Evolutionary conservation across 2,329 filamentous ascomycete species (phyloP), one percentile per base, ranked within the genome.

Genomic region (Xylaria sp.): DNA sequence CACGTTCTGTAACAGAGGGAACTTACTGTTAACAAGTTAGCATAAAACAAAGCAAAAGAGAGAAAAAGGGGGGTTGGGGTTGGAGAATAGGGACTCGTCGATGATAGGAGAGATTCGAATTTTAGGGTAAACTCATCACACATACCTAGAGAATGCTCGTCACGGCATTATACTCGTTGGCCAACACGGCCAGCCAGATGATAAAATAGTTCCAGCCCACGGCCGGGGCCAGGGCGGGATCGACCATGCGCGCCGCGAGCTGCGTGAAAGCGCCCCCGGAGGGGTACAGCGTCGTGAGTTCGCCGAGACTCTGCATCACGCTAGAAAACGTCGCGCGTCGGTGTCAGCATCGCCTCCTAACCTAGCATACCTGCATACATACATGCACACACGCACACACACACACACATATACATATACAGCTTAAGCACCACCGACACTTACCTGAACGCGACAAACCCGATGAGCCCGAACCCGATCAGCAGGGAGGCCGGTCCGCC

Each of bases 201-300:
- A 88, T 81, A 62, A 82, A 89, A 69, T 89, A 89, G 55, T 87
- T 88, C 86, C 86, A 89, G 6, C 87, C 87, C 0, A 90, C 79
- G 1, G 85, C 86, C 37, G 87, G 83, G 9, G 82, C 84, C 62
- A 90, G 86, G 0, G 86, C 86, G 63, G 85, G 84, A 67, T 90
- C 87, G 24, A 90, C 84, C 60, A 91, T 87, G 7, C 88, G 81
- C 58, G 88, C 85, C 0, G 85, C 85, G 34, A 90, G 79, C 8
- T 82, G 84, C n/a, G 85, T 85, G 63, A 91, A 91, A 0, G 86
- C 85, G 2, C 88, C 88, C 4, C 85, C 85, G 0, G 83, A 86
- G 0, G 88, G 88, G 61, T 87, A 90, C 1, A 91, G 72, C 6
- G 88, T 91, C 2, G 88, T 89, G 63, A 91, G 75, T 68, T 92